Conservation (phyloP, 305 asterid species). For the Stenogyne calaminthoides region DNA sequence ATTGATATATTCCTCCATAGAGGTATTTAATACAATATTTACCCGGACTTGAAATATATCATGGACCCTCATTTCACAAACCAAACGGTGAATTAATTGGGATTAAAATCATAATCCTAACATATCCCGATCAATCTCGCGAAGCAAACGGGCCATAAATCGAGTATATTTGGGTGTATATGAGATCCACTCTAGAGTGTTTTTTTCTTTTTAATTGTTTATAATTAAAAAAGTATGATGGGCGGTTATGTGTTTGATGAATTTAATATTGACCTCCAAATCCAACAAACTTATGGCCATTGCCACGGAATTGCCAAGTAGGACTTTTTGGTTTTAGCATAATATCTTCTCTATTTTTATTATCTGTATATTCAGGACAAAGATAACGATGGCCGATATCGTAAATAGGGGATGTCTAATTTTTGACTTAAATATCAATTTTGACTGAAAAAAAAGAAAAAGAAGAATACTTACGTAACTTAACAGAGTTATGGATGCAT, state of each 20-base stretch:
- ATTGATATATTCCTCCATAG: too few relatives aligned
- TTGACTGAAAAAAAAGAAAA: not conserved
- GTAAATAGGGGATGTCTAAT: not conserved
- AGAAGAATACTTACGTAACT: not conserved
- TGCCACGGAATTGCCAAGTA: constrained; percentile 14
- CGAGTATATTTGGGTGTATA: too few relatives aligned
- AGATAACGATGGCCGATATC: constrained; percentile 9
- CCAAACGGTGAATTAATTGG: too few relatives aligned
- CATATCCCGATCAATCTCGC: too few relatives aligned
- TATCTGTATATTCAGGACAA: not conserved
- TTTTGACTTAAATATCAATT: constrained; percentile 9
- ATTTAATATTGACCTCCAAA: constrained; percentile 10
- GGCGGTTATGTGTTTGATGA: constrained; percentile 20
- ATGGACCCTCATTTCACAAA: too few relatives aligned
- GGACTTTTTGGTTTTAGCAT: not conserved
- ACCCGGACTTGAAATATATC: too few relatives aligned
- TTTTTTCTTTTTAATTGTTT: too few relatives aligned
- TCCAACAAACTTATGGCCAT: constrained; percentile 16
- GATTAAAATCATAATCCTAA: too few relatives aligned
- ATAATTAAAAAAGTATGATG: not conserved
- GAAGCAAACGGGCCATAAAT: too few relatives aligned
- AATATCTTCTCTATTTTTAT: too few relatives aligned
- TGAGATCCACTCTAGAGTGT: too few relatives aligned
- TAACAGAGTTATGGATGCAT: not conserved
- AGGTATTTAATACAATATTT: too few relatives aligned